Base-by-base conservation (phyloP, 257 asterid species). In the Gentiana dahurica region DNA sequence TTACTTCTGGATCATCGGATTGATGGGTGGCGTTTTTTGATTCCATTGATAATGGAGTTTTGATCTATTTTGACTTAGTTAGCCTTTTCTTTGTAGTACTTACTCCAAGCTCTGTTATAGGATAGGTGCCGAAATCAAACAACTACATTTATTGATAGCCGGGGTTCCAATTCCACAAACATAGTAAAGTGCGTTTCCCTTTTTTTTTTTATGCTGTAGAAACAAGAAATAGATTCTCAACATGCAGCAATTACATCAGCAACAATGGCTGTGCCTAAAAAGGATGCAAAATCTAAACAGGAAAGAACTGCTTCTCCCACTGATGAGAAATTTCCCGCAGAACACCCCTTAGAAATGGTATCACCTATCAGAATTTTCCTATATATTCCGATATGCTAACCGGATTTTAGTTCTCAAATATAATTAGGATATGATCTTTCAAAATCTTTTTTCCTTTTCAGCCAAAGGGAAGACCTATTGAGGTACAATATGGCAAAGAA, bases 401-500 rank as follows among this genome's bases (percentile, higher is more conserved):
- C 24, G 24, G 24, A 24, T 24, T 37, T 34, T 2, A 24, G 13
- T 36, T 49, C 32, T 60, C 51, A 8, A 36, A n/a, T 49, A 39
- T 39, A 60, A 5, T 51, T 62, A 44, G 53, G 34, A 36, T 2
- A n/a, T 34, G 36, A 34, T 44, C 34, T 53, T n/a, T 43, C 12
- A 8, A 49, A 9, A 39, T 49, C 11, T 2, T 49, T 65, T 7
- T 32, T 9, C 41, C 34, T 58, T 62, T 64, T 68, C 77, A 73
- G 82, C 66, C 61, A 54, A 70, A 35, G 69, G 82, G 79, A 32
- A 51, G 69, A 66, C 51, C 66, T 45, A 69, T 68, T 46, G 64
- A 51, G 59, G 79, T 74, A 53, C 60, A 72, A 63, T 63, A 68
- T 48, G 51, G 75, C 45, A 53, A 36, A 32, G 76, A 70, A 58